A percentile compares a stretch with the other conserved stretches of the same genome.
phyloP scores from a whole-genome alignment of 2,329 filamentous ascomycete genomes.

The Sporothrix pallida region DNA sequence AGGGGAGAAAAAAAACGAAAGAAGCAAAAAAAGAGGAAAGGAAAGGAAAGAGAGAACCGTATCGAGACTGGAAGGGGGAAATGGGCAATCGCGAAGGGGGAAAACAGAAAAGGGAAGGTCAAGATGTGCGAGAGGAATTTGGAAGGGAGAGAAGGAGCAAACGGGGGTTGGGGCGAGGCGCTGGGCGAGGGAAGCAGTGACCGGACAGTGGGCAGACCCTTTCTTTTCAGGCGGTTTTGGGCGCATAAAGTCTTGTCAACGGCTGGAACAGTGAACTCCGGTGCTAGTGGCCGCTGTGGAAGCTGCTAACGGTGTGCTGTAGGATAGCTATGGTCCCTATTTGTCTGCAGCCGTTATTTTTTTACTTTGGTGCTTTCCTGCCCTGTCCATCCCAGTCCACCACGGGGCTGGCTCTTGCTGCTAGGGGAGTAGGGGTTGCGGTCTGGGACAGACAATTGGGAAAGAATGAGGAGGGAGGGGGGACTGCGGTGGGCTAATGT shows the following conservation, averaged over 20 bases:
- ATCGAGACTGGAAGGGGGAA: slow-evolving; percentile 22
- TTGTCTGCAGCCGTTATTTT: slow-evolving; percentile 9
- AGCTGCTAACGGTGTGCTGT: slow-evolving; percentile 5
- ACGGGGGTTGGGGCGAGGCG: slow-evolving; percentile 41
- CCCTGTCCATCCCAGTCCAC: background rate
- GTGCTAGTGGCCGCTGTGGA: background rate
- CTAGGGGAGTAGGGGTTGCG: background rate
- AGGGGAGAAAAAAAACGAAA: slow-evolving; percentile 26
- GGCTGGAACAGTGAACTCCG: background rate
- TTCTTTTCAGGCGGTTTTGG: background rate
- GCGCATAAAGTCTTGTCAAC: background rate
- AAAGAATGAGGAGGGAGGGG: slow-evolving; percentile 22
- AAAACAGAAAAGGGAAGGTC: slow-evolving; percentile 31
- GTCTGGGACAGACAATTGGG: background rate
- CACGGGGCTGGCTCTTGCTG: slow-evolving; percentile 9
- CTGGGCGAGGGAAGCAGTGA: slow-evolving; percentile 25
- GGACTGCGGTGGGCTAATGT: slow-evolving; percentile 29
- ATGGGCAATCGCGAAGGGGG: slow-evolving; percentile 20
- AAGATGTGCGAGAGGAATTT: slow-evolving; percentile 35
- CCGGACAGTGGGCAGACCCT: background rate
- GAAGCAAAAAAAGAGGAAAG: slow-evolving; percentile 29
- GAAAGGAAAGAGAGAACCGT: slow-evolving; percentile 22
- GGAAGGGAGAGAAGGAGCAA: slow-evolving; percentile 37
- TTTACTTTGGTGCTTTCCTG: background rate
- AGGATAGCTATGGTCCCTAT: slow-evolving; percentile 17